Evolutionary conservation across 2,329 filamentous ascomycete genomes (phyloP), one percentile per base, ranked within the genome.

Genomic region (Bipolaris oryzae): DNA sequence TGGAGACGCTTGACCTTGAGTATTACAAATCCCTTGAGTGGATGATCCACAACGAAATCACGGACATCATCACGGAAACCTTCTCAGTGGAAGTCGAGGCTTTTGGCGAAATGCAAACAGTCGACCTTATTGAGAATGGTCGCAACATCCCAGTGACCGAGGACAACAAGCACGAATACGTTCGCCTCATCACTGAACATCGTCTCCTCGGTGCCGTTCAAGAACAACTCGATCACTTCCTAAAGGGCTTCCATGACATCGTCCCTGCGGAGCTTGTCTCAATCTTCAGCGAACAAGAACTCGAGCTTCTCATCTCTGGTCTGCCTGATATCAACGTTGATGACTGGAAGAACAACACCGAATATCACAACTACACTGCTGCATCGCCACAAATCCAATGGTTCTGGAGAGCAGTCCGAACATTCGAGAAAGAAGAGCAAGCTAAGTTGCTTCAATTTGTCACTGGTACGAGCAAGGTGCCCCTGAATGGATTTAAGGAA

Each of bases 1-100:
- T 99, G 92, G 95, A 99, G 77, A 97, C 93, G 20, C 90, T 99
- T 60, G 95, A 99, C 75, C 88, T 96, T 3, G 94, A 99, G 71
- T 99, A 99, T 80, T 97, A 98, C 86, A 99, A 98, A 77, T 98
- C 94, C 13, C 84, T 99, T 20, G 87, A 95, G 58, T 99, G 96
- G 96, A 98, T 99, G 88, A 83, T 98, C 55, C 91, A 96, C 74
- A 98, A 99, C 70, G 94, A 99, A 73, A 99, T 99, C 68, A 96
- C 93, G 4, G 95, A 98, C 71, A 92, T 98, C 71, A 95, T 98
- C 69, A 95, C 91, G 2, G 94, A 99, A 79, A 96, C 91, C 1
- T 98, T 99, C 75, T 95, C 93, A 10, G 87, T 96, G 25, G 93
- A 97, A 74, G 90, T 95, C 58, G 93, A 98, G 68, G 91, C 90